Conservation (phyloP, 2,329 filamentous ascomycete genomes). For the Calycina herbarum region DNA sequence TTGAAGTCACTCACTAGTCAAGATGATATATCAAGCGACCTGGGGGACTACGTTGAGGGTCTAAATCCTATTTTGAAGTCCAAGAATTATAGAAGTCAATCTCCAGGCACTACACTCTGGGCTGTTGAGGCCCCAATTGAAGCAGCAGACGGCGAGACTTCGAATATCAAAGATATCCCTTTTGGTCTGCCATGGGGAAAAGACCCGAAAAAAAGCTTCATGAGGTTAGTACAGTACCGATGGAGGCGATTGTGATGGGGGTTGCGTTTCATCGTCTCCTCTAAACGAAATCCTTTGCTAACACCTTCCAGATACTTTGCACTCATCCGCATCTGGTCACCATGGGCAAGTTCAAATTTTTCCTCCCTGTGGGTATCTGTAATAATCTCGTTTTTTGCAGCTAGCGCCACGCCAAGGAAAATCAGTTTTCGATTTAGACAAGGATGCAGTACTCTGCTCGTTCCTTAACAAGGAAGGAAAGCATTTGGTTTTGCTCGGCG, state of each 20-base stretch:
- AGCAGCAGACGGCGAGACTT: slow-evolving; percentile 56
- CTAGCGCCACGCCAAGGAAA: slow-evolving; percentile 83
- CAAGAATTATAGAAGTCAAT: slow-evolving; percentile 60
- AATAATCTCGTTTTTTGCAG: slow-evolving; percentile 45
- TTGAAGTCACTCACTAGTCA: slow-evolving; percentile 43
- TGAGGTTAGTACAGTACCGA: slow-evolving; percentile 28
- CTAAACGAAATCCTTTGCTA: slow-evolving; percentile 13
- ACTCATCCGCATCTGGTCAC: slow-evolving; percentile 73
- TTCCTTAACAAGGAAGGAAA: slow-evolving; percentile 73
- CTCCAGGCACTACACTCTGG: slow-evolving; percentile 70
- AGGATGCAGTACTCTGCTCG: slow-evolving; percentile 75
- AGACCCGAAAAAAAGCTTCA: slow-evolving; percentile 28
- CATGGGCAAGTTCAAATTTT: slow-evolving; percentile 41
- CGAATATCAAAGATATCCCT: slow-evolving; percentile 49
- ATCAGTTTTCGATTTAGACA: slow-evolving; percentile 64
- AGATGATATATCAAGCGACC: slow-evolving; percentile 28
- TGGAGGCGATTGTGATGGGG: too few species aligned
- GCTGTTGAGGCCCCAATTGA: slow-evolving; percentile 58
- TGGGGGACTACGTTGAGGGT: slow-evolving; percentile 53
- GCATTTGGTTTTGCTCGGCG: slow-evolving; percentile 74
- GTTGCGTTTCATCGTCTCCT: too few species aligned
- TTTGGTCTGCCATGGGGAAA: slow-evolving; percentile 38
- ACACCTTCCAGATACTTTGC: slow-evolving; percentile 67
- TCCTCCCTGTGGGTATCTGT: background rate
- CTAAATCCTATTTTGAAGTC: slow-evolving; percentile 58